Conservation (phyloP, 2,329 filamentous ascomycete species). For the Claviceps citrina region DNA sequence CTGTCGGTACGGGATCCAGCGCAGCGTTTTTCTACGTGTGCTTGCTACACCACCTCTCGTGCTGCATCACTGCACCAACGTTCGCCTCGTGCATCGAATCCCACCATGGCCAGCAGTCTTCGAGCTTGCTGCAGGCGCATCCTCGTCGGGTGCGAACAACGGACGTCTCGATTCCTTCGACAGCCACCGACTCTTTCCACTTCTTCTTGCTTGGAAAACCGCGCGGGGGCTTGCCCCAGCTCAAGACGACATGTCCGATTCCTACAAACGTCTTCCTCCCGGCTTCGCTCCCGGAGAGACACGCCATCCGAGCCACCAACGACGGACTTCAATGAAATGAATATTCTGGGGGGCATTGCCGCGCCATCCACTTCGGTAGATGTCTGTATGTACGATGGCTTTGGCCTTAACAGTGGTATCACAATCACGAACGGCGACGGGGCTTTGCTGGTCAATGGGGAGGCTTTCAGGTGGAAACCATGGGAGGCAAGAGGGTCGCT, state of each 20-base stretch:
- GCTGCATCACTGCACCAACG: neutral
- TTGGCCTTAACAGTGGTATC: slow-evolving; percentile 69
- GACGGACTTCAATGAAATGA: slow-evolving; percentile 56
- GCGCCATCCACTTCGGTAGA: slow-evolving; percentile 72
- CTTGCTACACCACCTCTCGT: neutral
- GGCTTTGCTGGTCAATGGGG: slow-evolving; percentile 65
- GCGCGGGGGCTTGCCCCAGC: neutral
- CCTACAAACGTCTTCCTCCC: slow-evolving; percentile 8
- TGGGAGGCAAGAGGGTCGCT: slow-evolving; percentile 42
- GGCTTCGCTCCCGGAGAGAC: slow-evolving; percentile 9
- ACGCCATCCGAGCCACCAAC: slow-evolving; percentile 20
- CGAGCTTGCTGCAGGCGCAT: slow-evolving; percentile 3
- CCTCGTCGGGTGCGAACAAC: neutral
- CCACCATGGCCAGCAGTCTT: slow-evolving; percentile 1
- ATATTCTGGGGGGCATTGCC: slow-evolving; percentile 64
- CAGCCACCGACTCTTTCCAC: neutral
- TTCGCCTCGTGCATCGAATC: neutral
- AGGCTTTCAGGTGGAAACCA: slow-evolving; percentile 79
- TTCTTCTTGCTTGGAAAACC: neutral
- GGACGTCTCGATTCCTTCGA: neutral
- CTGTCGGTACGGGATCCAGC: neutral
- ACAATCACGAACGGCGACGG: slow-evolving; percentile 55
- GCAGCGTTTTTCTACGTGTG: neutral
- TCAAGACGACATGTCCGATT: slow-evolving; percentile 1
- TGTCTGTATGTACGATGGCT: slow-evolving; percentile 67